Base-by-base conservation (phyloP, 1,139 yeast genomes). In the Geotrichum histeridarum region DNA sequence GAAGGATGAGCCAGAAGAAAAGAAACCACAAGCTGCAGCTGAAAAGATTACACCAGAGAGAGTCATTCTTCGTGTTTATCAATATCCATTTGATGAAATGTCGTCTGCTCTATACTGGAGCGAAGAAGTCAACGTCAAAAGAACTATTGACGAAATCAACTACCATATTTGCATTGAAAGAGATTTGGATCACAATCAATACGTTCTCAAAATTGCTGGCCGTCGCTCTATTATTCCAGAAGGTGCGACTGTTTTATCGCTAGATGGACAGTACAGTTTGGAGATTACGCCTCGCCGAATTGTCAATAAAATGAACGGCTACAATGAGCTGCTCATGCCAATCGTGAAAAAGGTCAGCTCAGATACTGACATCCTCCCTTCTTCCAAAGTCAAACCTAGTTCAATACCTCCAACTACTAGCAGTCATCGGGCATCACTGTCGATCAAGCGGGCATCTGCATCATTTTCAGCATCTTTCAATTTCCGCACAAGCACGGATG, bases 71-170 rank as follows among this genome's bases (percentile, higher is more conserved):
- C 48, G 59, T 15, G 63, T 70, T 6, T 70, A 60, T 58, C 67
- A 66, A 61, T 67, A 66, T 51, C 74, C 74, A 1, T 70, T 63
- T 55, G 68, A 70, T 48, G 70, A 69, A 11, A 58, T 69, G 55
- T 59, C 67, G 2, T 66, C 71, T 4, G 61, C 62, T 3, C 59
- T 63, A 17, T 66, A 66, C 50, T 70, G 72, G 72, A 58, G 62
- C 15, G 58, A 57, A 3, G 57, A 55, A 3, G 59, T 61, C 11
- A 55, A 60, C 11, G 43, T 57, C 8, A 63, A 64, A 31, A 63
- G 63, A 9, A 53, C 56, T 38, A 59, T 65, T 8, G 61, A 61
- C 8, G 64, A 64, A 8, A 58, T 72, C 8, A 60, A 71, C 37
- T 66, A 64, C 22, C 60, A 59, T 39, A 65, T 72, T 22, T 73